Conservation (phyloP, 1,139 yeast species). For the Pichia sp. region DNA sequence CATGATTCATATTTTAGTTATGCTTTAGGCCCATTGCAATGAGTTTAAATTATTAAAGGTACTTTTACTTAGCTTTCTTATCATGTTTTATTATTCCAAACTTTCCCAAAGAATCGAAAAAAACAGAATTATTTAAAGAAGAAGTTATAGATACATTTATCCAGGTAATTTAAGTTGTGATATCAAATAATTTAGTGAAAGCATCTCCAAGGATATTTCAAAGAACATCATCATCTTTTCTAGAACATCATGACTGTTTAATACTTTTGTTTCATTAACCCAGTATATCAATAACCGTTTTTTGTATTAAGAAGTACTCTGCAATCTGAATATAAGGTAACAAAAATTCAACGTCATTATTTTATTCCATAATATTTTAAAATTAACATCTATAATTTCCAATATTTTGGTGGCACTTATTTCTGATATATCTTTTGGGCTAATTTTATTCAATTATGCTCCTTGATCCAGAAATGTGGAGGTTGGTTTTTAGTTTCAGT, state of each 20-base stretch:
- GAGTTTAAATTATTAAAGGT: conserved; percentile 73
- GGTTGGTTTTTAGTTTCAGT: conserved; percentile 64
- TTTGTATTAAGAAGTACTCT: conserved; percentile 62
- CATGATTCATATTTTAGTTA: conserved; percentile 43
- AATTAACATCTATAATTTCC: conserved; percentile 58
- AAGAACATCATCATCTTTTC: conserved; percentile 57
- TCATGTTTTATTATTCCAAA: conserved; percentile 65
- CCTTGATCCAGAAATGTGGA: conserved; percentile 47
- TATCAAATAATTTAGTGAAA: conserved; percentile 37
- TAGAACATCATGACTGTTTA: too few relatives aligned
- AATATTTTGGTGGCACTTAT: conserved; percentile 37
- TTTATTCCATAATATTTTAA: conserved; percentile 73
- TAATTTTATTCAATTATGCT: too few relatives aligned
- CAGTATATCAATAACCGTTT: conserved; percentile 67
- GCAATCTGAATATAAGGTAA: conserved; percentile 51
- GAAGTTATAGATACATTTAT: conserved; percentile 47
- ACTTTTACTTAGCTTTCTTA: conserved; percentile 59
- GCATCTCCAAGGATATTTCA: too few relatives aligned
- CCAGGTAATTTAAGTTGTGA: conserved; percentile 54
- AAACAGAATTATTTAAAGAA: conserved; percentile 42
- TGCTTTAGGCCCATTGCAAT: conserved; percentile 58
- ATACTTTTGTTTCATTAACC: conserved; percentile 59
- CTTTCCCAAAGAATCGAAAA: conserved; percentile 57
- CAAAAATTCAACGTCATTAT: conserved; percentile 59
- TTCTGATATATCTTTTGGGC: conserved; percentile 52